Evolutionary conservation across 2,329 filamentous ascomycete species (phyloP).

Genomic region (Alternaria ventricosa): DNA sequence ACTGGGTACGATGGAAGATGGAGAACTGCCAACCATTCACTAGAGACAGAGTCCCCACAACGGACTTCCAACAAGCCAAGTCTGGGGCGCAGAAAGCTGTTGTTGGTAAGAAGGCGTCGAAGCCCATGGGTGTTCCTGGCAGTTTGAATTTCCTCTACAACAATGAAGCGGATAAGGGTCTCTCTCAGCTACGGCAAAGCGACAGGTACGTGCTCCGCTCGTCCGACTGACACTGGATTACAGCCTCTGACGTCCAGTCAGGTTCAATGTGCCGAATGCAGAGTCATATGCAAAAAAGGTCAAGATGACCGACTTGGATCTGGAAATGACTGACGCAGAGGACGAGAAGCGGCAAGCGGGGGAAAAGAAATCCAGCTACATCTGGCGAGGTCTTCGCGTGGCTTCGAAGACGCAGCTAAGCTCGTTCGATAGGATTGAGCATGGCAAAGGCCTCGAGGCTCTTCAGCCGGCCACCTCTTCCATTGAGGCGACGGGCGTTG

Average conservation of each 20-base stretch:
- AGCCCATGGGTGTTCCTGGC: conserved; percentile 50
- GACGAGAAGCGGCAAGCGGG: conserved; percentile 65
- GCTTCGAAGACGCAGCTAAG: conserved; percentile 76
- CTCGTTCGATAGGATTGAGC: conserved; percentile 84
- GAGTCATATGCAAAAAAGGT: conserved; percentile 76
- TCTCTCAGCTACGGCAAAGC: conserved; percentile 72
- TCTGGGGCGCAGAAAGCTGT: conserved; percentile 69
- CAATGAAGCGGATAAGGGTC: conserved; percentile 64
- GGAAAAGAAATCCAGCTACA: conserved; percentile 84
- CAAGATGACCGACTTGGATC: conserved; percentile 80
- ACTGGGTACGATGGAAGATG: conserved; percentile 98
- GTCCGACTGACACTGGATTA: conserved; percentile 23
- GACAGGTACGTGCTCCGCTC: conserved; percentile 55
- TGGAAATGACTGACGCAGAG: conserved; percentile 76
- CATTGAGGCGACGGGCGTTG: conserved; percentile 43
- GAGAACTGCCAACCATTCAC: conserved; percentile 91
- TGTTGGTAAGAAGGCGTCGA: conserved; percentile 70
- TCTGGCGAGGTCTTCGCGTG: conserved; percentile 86
- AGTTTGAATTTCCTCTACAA: conserved; percentile 73
- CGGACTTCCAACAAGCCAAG: conserved; percentile 74
- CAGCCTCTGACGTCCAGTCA: conserved; percentile 47
- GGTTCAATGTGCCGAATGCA: conserved; percentile 73
- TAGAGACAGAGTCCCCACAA: conserved; percentile 71
- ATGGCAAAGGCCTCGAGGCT: conserved; percentile 70
- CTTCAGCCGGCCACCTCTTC: conserved; percentile 48